Evolutionary conservation across 208 protist species (phyloP).

Genomic region (Trypanosoma melophagium): DNA sequence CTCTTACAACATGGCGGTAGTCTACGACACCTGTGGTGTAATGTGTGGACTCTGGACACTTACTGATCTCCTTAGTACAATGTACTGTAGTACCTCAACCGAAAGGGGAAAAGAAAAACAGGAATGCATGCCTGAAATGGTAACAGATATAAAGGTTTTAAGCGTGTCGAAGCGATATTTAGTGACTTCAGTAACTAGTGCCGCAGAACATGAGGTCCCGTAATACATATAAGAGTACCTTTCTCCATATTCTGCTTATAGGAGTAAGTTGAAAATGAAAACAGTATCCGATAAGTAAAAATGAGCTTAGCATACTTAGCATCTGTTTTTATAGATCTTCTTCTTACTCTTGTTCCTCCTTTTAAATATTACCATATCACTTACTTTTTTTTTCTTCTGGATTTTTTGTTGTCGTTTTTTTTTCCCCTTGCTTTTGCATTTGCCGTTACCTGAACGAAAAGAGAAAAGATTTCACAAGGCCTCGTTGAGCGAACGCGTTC

Average conservation of each 20-base stretch:
- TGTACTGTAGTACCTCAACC: constrained; percentile 42
- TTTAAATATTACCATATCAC: background rate
- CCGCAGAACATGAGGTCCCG: background rate
- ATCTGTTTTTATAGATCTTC: constrained; percentile 13
- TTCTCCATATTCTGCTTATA: background rate
- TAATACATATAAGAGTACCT: background rate
- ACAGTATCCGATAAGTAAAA: background rate
- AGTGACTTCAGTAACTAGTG: background rate
- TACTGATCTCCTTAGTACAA: constrained; percentile 51
- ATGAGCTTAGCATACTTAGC: background rate
- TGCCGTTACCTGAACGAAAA: background rate
- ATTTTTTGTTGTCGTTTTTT: constrained; percentile 7
- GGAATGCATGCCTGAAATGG: constrained; percentile 41
- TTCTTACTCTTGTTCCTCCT: background rate
- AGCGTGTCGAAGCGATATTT: constrained; percentile 32
- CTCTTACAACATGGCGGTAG: constrained; percentile 57
- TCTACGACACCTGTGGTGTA: constrained; percentile 52
- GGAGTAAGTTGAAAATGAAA: background rate
- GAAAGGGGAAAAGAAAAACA: constrained; percentile 30
- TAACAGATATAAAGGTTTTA: constrained; percentile 50
- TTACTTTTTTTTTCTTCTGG: constrained; percentile 19
- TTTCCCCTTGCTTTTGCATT: background rate
- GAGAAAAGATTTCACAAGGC: background rate
- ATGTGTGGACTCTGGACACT: constrained; percentile 71
- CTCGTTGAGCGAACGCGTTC: too few relatives aligned